Conservation (phyloP, 2,329 filamentous ascomycete species). For the Trichocomaceae sp. region DNA sequence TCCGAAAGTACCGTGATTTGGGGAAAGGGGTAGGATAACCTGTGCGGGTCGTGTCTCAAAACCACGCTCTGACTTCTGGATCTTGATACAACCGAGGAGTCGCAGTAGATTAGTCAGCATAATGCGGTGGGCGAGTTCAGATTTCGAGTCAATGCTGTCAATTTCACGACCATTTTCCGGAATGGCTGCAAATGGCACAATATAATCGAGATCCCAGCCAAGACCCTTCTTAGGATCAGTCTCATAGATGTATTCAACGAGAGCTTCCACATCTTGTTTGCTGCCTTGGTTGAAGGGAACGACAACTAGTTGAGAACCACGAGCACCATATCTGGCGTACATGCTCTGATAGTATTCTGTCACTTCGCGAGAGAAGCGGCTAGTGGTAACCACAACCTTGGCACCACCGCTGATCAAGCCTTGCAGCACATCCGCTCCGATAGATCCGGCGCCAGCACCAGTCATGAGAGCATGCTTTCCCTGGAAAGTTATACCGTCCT, state of each 20-base stretch:
- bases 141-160: conserved; percentile 92
- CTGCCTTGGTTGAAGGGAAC: conserved; percentile 99
- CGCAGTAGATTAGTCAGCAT: conserved; percentile 97
- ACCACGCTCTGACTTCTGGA: conserved; percentile 76
- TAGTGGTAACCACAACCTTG: conserved; percentile 94
- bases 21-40: conserved; percentile 89
- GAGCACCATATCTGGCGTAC: conserved; percentile 89
- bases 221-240: conserved; percentile 88
- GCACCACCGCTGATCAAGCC: conserved; percentile 94
- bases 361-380: conserved; percentile 90
- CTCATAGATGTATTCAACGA: conserved; percentile 95
- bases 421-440: conserved; percentile 93
- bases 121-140: conserved; percentile 94
- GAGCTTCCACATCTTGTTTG: conserved; percentile 92
- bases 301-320: conserved; percentile 92
- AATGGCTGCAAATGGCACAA: conserved; percentile 94
- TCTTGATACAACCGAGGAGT: conserved; percentile 82
- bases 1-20: conserved; percentile 97
- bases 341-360: conserved; percentile 99
- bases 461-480: conserved; percentile 98
- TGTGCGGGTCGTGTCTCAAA: conserved; percentile 95
- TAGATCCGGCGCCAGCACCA: conserved; percentile 93
- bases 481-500: conserved; percentile 79
- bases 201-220: conserved; percentile 95
- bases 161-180: conserved; percentile 97